phyloP scores from a whole-genome alignment of 768 basidiomycete species.

The Jaapia argillacea region DNA sequence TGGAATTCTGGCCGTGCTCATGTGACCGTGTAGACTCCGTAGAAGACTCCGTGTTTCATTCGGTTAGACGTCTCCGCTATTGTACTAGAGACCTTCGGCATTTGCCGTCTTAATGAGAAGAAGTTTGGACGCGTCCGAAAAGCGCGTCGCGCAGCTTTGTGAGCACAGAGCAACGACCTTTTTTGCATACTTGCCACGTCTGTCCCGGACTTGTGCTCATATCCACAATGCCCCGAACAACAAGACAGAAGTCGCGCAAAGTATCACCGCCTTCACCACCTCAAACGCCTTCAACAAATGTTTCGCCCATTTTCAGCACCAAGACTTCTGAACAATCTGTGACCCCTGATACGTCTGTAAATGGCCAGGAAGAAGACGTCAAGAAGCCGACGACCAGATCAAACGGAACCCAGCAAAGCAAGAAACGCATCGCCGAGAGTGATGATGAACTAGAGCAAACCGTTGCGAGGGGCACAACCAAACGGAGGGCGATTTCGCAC shows the following conservation, averaged over 20 bases:
- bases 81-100: no score
- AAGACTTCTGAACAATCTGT: constrained; percentile 33
- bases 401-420: constrained; percentile 7
- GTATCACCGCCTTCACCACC: constrained; percentile 21
- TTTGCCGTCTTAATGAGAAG: no score
- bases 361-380: constrained; percentile 11
- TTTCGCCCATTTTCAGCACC: constrained; percentile 43
- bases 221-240: no score
- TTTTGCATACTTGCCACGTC: no score
- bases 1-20: not conserved
- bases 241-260: no score
- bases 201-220: no score
- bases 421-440: constrained; percentile 17
- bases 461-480: constrained; percentile 13
- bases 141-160: no score
- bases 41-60: not conserved
- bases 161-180: no score
- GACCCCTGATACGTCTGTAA: constrained; percentile 45
- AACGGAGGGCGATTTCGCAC: constrained; percentile 24
- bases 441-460: constrained; percentile 1
- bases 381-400: constrained; percentile 1
- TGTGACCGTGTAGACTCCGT: not conserved
- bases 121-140: no score
- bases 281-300: constrained; percentile 28
- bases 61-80: no score